Evolutionary conservation across 495 filamentous ascomycete genomes (phyloP).

Genomic region (Penicillium silybi): DNA sequence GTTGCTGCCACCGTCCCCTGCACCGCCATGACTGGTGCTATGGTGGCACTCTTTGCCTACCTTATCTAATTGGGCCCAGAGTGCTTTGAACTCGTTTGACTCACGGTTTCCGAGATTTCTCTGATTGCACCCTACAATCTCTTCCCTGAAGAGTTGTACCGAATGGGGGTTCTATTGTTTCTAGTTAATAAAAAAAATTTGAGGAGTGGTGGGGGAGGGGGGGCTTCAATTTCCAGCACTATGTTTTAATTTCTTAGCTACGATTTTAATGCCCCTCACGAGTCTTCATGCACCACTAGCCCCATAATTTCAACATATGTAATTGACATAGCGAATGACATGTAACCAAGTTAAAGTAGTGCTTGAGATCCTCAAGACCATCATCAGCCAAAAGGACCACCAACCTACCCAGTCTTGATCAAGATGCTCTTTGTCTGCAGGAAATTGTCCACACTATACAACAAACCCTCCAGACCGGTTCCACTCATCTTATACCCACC

Average conservation of each 20-base stretch:
- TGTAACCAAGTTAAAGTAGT: no score
- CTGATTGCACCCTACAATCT: not conserved
- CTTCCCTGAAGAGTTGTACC: not conserved
- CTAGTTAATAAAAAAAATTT: not conserved
- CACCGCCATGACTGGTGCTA: slow-evolving; percentile 4
- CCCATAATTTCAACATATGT: not conserved
- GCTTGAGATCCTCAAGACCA: not conserved
- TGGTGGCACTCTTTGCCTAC: slow-evolving; percentile 11
- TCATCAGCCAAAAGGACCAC: not conserved
- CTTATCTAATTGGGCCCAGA: slow-evolving; percentile 2
- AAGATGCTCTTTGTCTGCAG: slow-evolving; percentile 53
- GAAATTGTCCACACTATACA: slow-evolving; percentile 46
- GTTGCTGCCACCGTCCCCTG: slow-evolving; percentile 1
- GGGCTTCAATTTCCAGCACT: not conserved
- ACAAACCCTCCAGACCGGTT: slow-evolving; percentile 63
- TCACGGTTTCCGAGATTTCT: not conserved
- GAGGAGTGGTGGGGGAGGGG: no score
- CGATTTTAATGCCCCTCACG: not conserved
- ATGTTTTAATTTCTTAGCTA: slow-evolving; percentile 1
- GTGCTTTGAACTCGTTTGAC: not conserved
- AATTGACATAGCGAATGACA: not conserved
- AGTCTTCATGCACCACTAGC: not conserved
- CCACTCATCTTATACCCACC: slow-evolving; percentile 91
- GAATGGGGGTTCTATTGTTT: not conserved
- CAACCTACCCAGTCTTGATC: slow-evolving; percentile 15